Conservation (phyloP, 2,329 filamentous ascomycete species). For the Fusarium siculi region DNA sequence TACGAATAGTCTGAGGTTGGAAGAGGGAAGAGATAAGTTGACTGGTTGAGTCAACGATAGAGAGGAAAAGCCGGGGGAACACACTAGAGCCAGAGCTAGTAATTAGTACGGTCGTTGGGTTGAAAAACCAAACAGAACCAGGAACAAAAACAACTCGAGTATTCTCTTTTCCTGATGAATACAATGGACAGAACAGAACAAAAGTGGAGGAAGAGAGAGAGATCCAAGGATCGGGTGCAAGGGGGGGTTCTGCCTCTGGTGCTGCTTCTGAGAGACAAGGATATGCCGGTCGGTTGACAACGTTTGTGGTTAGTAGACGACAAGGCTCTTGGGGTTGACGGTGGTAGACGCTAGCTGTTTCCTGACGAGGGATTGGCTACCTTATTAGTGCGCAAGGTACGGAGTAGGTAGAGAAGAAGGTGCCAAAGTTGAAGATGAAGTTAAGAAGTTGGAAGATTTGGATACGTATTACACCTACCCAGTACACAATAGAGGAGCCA, state of each 20-base stretch:
- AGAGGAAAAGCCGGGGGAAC: not conserved
- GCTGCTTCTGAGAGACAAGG: slow-evolving; percentile 18
- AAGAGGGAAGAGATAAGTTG: not conserved
- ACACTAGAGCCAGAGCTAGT: not conserved
- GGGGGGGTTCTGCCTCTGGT: slow-evolving; percentile 6
- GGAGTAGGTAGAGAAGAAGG: not conserved
- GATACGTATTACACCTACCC: not conserved
- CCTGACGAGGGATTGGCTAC: slow-evolving; percentile 14
- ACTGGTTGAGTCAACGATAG: not conserved
- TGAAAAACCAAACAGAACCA: slow-evolving; percentile 10
- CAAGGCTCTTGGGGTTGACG: slow-evolving; percentile 18
- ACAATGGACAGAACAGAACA: slow-evolving; percentile 1
- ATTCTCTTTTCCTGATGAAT: slow-evolving; percentile 5
- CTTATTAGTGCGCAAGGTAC: not conserved
- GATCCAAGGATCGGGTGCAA: slow-evolving; percentile 19
- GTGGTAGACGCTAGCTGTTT: slow-evolving; percentile 31
- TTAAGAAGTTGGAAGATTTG: not conserved
- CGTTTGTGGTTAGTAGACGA: slow-evolving; percentile 40
- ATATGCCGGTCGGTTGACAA: slow-evolving; percentile 34
- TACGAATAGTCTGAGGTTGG: not conserved
- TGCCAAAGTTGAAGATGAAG: not conserved
- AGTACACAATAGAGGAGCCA: not conserved
- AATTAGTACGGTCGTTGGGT: not conserved
- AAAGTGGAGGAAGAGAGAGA: slow-evolving; percentile 33
- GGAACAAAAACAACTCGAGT: not conserved